Evolutionary conservation across 106 monocot species (phyloP).

Genomic region (Amphibolis antarctica): DNA sequence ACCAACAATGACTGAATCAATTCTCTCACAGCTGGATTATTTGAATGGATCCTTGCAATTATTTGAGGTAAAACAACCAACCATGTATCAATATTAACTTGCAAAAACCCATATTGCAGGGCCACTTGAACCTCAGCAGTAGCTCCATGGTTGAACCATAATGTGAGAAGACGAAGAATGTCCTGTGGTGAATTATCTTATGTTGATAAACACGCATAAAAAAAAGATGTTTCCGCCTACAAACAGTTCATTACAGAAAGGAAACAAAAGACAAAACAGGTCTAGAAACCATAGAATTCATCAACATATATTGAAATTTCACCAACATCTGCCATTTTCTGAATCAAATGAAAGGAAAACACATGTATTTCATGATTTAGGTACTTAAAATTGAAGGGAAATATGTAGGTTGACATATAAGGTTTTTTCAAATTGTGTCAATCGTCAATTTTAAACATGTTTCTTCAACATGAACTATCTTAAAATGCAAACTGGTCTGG

Average conservation of each 20-base stretch:
- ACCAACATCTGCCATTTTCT: too few relatives aligned
- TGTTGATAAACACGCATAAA: neutral
- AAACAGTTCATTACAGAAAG: neutral
- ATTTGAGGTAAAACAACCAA: conserved; percentile 96
- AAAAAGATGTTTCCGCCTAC: neutral
- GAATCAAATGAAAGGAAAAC: too few relatives aligned
- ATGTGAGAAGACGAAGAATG: conserved; percentile 91
- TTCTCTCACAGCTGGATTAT: conserved; percentile 84
- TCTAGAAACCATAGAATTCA: too few relatives aligned
- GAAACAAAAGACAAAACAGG: neutral
- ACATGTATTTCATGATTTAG: too few relatives aligned
- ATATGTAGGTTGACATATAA: too few relatives aligned
- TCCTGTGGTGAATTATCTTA: conserved; percentile 33
- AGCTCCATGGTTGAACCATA: conserved; percentile 98
- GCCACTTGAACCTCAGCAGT: conserved; percentile 90
- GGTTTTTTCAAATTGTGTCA: too few relatives aligned
- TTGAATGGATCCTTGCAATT: conserved; percentile 97
- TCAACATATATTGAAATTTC: too few relatives aligned
- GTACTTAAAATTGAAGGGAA: too few relatives aligned
- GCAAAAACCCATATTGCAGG: conserved; percentile 82
- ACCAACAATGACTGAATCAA: conserved; percentile 88
- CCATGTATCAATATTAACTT: conserved; percentile 98
- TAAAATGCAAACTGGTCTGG: too few relatives aligned
- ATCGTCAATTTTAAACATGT: too few relatives aligned
- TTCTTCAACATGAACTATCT: too few relatives aligned